Evolutionary conservation across 2,329 filamentous ascomycete genomes (phyloP).

Genomic region (Ceratocystis smalleyi): DNA sequence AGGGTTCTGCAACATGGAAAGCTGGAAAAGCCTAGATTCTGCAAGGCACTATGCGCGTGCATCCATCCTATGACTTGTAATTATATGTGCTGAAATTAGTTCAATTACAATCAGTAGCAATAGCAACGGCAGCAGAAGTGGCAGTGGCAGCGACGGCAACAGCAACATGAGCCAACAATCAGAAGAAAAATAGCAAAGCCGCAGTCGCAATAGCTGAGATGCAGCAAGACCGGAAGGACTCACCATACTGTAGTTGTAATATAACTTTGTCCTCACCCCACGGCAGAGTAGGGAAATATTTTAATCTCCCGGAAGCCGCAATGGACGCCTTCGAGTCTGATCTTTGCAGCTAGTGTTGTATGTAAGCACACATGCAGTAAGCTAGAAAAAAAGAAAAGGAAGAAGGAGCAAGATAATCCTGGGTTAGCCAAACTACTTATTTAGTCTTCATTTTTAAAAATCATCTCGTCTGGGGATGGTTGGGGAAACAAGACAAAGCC

Average conservation of each 20-base stretch:
- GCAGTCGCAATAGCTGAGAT: not conserved
- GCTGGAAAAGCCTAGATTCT: not conserved
- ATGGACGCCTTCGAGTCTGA: not conserved
- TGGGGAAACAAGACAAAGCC: too few relatives aligned
- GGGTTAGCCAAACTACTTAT: too few relatives aligned
- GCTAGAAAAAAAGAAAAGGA: not conserved
- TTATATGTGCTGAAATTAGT: not conserved
- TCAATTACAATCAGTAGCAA: not conserved
- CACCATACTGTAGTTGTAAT: not conserved
- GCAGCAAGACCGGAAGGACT: not conserved
- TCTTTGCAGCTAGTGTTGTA: not conserved
- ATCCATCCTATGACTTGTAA: not conserved
- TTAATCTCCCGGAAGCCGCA: not conserved
- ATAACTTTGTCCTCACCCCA: not conserved
- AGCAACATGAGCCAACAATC: not conserved
- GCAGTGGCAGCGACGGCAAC: not conserved
- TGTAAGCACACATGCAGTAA: not conserved
- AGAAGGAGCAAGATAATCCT: not conserved
- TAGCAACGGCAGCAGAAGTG: not conserved
- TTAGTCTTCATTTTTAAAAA: too few relatives aligned
- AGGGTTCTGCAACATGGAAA: not conserved
- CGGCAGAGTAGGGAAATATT: not conserved
- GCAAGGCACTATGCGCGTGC: slow-evolving; percentile 9
- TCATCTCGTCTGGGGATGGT: too few relatives aligned
- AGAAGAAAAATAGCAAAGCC: too few relatives aligned